A percentile compares a stretch with the other conserved stretches of the same genome.
Conservation (phyloP, 2,329 filamentous ascomycete species). For the Didymella pinodella region DNA sequence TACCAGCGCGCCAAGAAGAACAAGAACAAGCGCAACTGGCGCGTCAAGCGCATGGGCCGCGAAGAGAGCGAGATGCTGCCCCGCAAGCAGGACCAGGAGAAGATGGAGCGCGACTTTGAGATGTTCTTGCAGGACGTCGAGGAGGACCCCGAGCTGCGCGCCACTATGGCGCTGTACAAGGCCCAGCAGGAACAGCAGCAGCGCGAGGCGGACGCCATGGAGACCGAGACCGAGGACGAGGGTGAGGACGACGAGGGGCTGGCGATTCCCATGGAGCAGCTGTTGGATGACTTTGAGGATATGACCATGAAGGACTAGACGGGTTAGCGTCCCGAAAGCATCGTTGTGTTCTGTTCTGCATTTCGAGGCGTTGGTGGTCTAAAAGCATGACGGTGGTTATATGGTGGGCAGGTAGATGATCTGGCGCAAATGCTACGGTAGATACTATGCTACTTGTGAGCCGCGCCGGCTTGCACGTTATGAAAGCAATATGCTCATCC, state of each 20-base stretch:
- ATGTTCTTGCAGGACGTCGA: slow-evolving; percentile 97
- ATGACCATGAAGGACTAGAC: slow-evolving; percentile 69
- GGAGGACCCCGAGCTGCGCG: slow-evolving; percentile 87
- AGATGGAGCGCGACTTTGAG: slow-evolving; percentile 93
- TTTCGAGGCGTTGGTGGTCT: slow-evolving; percentile 26
- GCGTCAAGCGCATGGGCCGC: slow-evolving; percentile 88
- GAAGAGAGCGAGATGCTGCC: slow-evolving; percentile 89
- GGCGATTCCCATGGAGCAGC: slow-evolving; percentile 61
- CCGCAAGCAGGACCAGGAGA: slow-evolving; percentile 85
- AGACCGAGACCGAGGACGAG: slow-evolving; percentile 69
- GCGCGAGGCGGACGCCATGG: slow-evolving; percentile 71
- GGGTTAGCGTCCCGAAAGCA: not conserved
- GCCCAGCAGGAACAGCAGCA: slow-evolving; percentile 62
- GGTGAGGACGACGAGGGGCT: slow-evolving; percentile 63
- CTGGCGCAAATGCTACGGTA: not conserved
- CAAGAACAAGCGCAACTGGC: slow-evolving; percentile 76
- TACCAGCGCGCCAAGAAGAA: slow-evolving; percentile 85
- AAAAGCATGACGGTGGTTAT: slow-evolving; percentile 9
- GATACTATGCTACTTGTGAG: slow-evolving; percentile 2
- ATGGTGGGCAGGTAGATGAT: slow-evolving; percentile 6
- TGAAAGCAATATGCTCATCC: not conserved
- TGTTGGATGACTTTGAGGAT: slow-evolving; percentile 93
- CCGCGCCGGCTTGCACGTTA: not conserved
- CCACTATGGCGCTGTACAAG: slow-evolving; percentile 87
- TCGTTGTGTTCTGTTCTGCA: slow-evolving; percentile 19